Base-by-base conservation (phyloP, 345 rosid genomes). In the Carallia brachiata region DNA sequence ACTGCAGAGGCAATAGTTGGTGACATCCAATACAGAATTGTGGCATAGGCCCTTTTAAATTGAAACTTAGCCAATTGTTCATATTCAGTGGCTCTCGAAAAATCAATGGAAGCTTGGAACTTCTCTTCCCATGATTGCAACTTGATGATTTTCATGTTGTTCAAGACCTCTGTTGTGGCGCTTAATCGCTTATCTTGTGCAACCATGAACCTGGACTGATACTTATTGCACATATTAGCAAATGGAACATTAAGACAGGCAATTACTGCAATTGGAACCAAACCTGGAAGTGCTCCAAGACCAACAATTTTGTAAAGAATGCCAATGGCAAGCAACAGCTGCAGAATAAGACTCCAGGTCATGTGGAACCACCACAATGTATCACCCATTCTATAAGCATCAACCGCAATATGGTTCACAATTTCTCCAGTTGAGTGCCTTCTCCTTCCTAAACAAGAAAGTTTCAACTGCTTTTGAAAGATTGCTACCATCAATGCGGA, bases 371-470 rank as follows among this genome's bases (percentile, higher is more conserved):
- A 92, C 88, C 86, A 87, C 12, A 83, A 81, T 52, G 83, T 85
- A 57, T 90, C 97, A 18, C 91, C 94, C 90, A 92, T 92, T 44
- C 89, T 74, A 61, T 90, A 88, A 0, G 92, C 92, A 79, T 92
- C 97, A 67, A 92, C 89, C 0, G 91, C 85, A 6, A 92, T 87
- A 36, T 84, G 90, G 61, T 90, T 92, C 72, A 85, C 88, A 63
- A 90, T 85, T 81, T 92, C 94, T 0, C 96, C 96, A 1, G 89
- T 72, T 19, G 96, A 87, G 76, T 85, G 96, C 27, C 84, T 83
- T 73, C 65, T 83, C 74, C 96, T 82, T 65, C 89, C 94, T 2
- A 73, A 37, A 75, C 85, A 87, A 0, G 96, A 92, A 44, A 90
- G 82, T 81, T 80, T 87, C 7, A 88, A 79, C 82, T 83, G 93